Percentiles rank a stretch among this genome's conserved stretches.
Conservation (phyloP, 495 filamentous ascomycete species). For the Xylaria palmicola region DNA sequence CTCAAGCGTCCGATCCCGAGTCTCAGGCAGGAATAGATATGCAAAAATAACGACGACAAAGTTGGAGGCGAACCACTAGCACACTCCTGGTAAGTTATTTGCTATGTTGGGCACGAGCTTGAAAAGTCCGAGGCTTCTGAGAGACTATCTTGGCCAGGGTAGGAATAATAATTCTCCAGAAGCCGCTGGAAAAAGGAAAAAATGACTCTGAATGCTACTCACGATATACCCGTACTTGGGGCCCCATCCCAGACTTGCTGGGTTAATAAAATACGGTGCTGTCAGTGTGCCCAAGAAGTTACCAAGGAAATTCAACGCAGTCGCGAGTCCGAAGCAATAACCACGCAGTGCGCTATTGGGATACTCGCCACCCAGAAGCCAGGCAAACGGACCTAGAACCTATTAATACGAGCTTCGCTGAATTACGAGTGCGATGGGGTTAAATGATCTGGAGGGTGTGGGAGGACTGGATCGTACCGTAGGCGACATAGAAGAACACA, state of each 20-base stretch:
- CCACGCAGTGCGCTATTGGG: slow-evolving; percentile 45
- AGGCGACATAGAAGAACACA: slow-evolving; percentile 42
- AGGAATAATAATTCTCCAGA: no score
- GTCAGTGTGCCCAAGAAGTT: slow-evolving; percentile 54
- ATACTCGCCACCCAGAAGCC: slow-evolving; percentile 53
- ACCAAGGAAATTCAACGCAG: slow-evolving; percentile 46
- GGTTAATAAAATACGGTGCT: slow-evolving; percentile 59
- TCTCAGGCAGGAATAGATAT: slow-evolving; percentile 52
- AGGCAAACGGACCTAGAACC: slow-evolving; percentile 44
- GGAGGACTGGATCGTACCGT: slow-evolving; percentile 20
- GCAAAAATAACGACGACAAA: slow-evolving; percentile 43
- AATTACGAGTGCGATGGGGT: not conserved
- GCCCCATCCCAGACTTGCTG: slow-evolving; percentile 42
- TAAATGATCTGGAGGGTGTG: not conserved
- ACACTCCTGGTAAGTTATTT: slow-evolving; percentile 23
- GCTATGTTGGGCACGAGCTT: no score
- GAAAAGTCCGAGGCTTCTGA: no score
- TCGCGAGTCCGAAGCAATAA: slow-evolving; percentile 48
- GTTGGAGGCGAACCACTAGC: slow-evolving; percentile 35
- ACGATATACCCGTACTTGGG: slow-evolving; percentile 38
- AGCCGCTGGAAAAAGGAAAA: slow-evolving; percentile 1
- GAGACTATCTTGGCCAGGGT: no score
- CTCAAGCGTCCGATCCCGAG: slow-evolving; percentile 49
- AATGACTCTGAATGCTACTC: not conserved
- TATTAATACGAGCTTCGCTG: not conserved